A percentile compares a stretch with the other conserved stretches of the same genome.
phyloP scores from a whole-genome alignment of 768 basidiomycete species.

The Lactarius tabidus region DNA sequence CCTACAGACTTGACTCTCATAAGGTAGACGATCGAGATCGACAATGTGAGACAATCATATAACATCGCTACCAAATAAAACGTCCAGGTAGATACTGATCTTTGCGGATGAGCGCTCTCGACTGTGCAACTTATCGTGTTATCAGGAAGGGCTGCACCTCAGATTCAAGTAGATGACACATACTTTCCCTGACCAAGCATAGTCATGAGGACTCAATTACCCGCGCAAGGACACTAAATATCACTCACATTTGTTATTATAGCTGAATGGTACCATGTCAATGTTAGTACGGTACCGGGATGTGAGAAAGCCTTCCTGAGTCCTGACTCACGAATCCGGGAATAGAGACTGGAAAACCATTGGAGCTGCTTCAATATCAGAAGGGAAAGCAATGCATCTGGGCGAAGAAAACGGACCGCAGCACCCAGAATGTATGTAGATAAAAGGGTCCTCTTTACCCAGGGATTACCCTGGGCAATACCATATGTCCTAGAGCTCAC shows the following conservation, averaged over 20 bases:
- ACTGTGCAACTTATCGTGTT: slow-evolving; percentile 44
- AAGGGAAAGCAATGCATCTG: slow-evolving; percentile 19
- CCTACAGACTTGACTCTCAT: slow-evolving; percentile 41
- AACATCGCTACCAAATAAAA: slow-evolving; percentile 56
- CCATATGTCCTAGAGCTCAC: slow-evolving; percentile 47
- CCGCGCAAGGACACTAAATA: neutral
- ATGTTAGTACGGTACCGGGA: slow-evolving; percentile 11
- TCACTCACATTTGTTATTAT: slow-evolving; percentile 6
- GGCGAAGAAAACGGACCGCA: slow-evolving; percentile 36
- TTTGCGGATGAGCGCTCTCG: slow-evolving; percentile 29
- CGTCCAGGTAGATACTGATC: slow-evolving; percentile 45
- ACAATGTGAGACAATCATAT: slow-evolving; percentile 52
- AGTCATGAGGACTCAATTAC: neutral
- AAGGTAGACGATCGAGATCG: slow-evolving; percentile 50
- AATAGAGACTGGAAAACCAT: slow-evolving; percentile 52
- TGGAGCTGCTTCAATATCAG: slow-evolving; percentile 38
- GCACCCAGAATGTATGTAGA: slow-evolving; percentile 39
- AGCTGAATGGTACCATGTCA: slow-evolving; percentile 21
- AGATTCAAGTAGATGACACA: slow-evolving; percentile 14
- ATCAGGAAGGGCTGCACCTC: neutral
- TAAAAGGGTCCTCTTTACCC: slow-evolving; percentile 39
- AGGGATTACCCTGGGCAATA: slow-evolving; percentile 45
- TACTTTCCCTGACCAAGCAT: slow-evolving; percentile 35
- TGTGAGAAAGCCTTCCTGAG: neutral
- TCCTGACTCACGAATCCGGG: slow-evolving; percentile 43